Conservation (phyloP, 352 stramenopile genomes). For the Phytophthora sansomeana region DNA sequence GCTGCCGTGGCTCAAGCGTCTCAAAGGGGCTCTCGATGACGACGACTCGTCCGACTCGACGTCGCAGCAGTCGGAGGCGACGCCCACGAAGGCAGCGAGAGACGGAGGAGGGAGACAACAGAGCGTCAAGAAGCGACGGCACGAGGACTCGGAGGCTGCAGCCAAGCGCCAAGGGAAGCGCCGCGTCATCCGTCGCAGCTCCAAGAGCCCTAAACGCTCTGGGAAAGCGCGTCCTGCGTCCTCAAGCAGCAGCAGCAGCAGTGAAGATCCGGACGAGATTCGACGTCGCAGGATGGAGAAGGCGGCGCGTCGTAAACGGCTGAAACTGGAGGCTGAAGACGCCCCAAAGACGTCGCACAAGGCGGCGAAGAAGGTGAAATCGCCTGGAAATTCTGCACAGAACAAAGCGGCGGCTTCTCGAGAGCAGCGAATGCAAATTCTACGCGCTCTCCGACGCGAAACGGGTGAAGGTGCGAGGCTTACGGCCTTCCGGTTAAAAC, state of each 20-base stretch:
- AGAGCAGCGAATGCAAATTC: constrained; percentile 12
- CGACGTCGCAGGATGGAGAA: constrained; percentile 8
- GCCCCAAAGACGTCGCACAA: constrained; percentile 6
- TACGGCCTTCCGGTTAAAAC: constrained; percentile 7
- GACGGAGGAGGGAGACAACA: neutral
- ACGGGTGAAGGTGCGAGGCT: constrained; percentile 6
- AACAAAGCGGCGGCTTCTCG: constrained; percentile 3
- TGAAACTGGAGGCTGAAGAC: neutral
- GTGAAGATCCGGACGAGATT: neutral
- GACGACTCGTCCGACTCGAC: constrained; percentile 41
- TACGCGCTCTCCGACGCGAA: neutral
- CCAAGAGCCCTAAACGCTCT: constrained; percentile 1
- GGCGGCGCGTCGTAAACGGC: constrained; percentile 3
- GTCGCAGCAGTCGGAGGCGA: neutral
- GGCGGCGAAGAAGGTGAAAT: no score
- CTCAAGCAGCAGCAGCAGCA: neutral
- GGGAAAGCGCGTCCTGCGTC: neutral
- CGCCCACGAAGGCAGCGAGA: constrained; percentile 4
- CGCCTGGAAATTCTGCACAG: neutral
- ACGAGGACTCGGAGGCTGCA: neutral
- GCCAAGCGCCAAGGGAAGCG: neutral
- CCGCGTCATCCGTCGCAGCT: neutral
- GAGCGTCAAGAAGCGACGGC: constrained; percentile 10
- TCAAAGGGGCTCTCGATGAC: constrained; percentile 29
- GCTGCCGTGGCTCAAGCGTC: constrained; percentile 35